Percentiles rank a stretch among this genome's conserved stretches.
These are phyloP conservation scores for Hemisphaericaspora lyxosophila DNA, from an alignment of 1,139 yeast genomes.

Conservation along the genomic window DNA sequence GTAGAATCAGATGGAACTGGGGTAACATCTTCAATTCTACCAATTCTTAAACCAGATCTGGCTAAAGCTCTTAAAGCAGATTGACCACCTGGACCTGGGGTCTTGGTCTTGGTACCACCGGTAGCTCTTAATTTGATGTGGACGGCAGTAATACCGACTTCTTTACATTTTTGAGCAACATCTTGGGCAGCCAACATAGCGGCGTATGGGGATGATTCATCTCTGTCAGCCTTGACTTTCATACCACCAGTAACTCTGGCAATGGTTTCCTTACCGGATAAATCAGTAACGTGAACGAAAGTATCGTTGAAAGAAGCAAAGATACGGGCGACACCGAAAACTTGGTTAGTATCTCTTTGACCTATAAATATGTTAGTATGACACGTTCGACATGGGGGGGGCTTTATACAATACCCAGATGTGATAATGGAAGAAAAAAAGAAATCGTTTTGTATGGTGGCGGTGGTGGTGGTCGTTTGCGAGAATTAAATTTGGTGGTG, in stretches of 20 bases:
- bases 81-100: slow-evolving; percentile 99
- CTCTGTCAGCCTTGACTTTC: slow-evolving; percentile 99
- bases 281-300: slow-evolving; percentile 99
- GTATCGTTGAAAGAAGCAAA: slow-evolving; percentile 99
- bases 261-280: slow-evolving; percentile 99
- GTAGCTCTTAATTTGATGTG: slow-evolving; percentile 99
- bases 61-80: slow-evolving; percentile 99
- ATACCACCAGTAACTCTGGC: slow-evolving; percentile 99
- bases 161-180: slow-evolving; percentile 98
- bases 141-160: slow-evolving; percentile 99
- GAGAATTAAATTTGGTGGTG: too few relatives aligned
- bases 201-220: slow-evolving; percentile 99
- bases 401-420: too few relatives aligned
- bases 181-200: slow-evolving; percentile 99
- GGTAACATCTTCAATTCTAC: slow-evolving; percentile 99
- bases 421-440: too few relatives aligned
- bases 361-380: slow-evolving; percentile 11
- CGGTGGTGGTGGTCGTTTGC: too few relatives aligned
- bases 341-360: slow-evolving; percentile 67
- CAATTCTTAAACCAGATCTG: slow-evolving; percentile 99
- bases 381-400: too few relatives aligned
- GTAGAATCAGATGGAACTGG: slow-evolving; percentile 99
- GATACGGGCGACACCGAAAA: slow-evolving; percentile 99
- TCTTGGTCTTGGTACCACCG: slow-evolving; percentile 99
- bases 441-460: too few relatives aligned